Conservation (phyloP, 2,329 filamentous ascomycete species). For the Ophiostoma triangulosporum region DNA sequence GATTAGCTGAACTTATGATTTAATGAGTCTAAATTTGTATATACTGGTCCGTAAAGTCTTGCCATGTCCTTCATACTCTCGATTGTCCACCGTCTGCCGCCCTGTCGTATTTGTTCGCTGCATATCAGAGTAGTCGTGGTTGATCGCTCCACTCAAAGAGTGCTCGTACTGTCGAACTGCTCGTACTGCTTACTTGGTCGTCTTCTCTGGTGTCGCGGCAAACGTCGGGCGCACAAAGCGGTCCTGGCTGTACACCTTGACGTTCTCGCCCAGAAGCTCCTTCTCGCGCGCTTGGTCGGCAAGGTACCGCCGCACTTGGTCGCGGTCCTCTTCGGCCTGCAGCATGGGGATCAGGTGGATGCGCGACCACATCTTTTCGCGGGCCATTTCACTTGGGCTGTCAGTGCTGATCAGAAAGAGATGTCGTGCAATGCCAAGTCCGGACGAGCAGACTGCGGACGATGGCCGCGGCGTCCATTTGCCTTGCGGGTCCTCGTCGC, state of each 20-base stretch:
- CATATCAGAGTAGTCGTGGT: too few species aligned
- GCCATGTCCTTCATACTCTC: too few species aligned
- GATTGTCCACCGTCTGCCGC: too few species aligned
- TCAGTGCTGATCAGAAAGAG: not conserved
- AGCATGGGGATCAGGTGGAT: conserved; percentile 89
- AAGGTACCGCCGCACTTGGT: conserved; percentile 74
- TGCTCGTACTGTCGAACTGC: too few species aligned
- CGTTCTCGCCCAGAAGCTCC: conserved; percentile 72
- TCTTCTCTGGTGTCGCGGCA: conserved; percentile 52
- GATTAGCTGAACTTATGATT: too few species aligned
- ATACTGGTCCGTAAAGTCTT: too few species aligned
- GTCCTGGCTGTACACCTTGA: conserved; percentile 70
- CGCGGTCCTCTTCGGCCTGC: conserved; percentile 92
- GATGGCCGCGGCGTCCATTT: too few species aligned
- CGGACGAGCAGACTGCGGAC: not conserved
- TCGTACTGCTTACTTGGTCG: conserved; percentile 42
- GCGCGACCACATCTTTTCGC: conserved; percentile 96
- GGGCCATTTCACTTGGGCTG: conserved; percentile 62
- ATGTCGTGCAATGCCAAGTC: not conserved
- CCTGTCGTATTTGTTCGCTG: too few species aligned
- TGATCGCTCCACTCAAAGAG: not conserved
- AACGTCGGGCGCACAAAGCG: conserved; percentile 79
- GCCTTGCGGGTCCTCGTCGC: not conserved
- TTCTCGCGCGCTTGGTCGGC: conserved; percentile 85
- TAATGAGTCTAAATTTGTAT: too few species aligned